These are phyloP conservation scores for Groenewaldozyma auringiensis DNA, from an alignment of 1,139 yeast genomes.

Conservation along the genomic window DNA sequence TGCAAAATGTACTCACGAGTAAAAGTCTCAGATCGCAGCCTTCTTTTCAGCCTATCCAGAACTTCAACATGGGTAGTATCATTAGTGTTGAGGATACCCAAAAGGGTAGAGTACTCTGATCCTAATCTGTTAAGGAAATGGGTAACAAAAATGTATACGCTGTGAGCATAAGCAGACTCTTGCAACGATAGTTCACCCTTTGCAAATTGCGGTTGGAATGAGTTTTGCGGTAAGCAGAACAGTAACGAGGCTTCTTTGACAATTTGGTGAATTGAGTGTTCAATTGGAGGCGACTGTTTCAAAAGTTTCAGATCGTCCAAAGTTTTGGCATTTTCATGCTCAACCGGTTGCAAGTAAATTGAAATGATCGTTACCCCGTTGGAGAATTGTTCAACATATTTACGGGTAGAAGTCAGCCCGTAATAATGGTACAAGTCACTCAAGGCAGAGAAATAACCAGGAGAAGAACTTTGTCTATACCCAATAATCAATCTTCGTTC, in stretches of 20 bases:
- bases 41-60: slow-evolving; percentile 71
- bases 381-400: slow-evolving; percentile 89
- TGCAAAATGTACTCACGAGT: slow-evolving; percentile 79
- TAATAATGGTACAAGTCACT: slow-evolving; percentile 85
- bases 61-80: slow-evolving; percentile 62
- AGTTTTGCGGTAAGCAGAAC: slow-evolving; percentile 84
- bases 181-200: slow-evolving; percentile 79
- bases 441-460: slow-evolving; percentile 82
- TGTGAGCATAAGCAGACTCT: slow-evolving; percentile 90
- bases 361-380: slow-evolving; percentile 85
- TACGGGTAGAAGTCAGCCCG: slow-evolving; percentile 76
- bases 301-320: slow-evolving; percentile 29
- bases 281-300: slow-evolving; percentile 41
- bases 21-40: slow-evolving; percentile 88
- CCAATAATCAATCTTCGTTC: slow-evolving; percentile 89
- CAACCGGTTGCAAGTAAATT: slow-evolving; percentile 64
- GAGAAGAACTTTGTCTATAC: slow-evolving; percentile 74
- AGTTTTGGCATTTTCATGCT: slow-evolving; percentile 31
- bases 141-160: slow-evolving; percentile 85
- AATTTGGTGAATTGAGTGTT: slow-evolving; percentile 79
- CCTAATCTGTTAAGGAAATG: slow-evolving; percentile 94
- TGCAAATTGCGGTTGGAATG: slow-evolving; percentile 69
- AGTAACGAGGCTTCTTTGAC: slow-evolving; percentile 90
- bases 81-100: slow-evolving; percentile 55
- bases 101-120: slow-evolving; percentile 71